These are phyloP conservation scores for Falciphora oryzae DNA, from an alignment of 2,329 filamentous ascomycete species.

Conservation along the genomic window DNA sequence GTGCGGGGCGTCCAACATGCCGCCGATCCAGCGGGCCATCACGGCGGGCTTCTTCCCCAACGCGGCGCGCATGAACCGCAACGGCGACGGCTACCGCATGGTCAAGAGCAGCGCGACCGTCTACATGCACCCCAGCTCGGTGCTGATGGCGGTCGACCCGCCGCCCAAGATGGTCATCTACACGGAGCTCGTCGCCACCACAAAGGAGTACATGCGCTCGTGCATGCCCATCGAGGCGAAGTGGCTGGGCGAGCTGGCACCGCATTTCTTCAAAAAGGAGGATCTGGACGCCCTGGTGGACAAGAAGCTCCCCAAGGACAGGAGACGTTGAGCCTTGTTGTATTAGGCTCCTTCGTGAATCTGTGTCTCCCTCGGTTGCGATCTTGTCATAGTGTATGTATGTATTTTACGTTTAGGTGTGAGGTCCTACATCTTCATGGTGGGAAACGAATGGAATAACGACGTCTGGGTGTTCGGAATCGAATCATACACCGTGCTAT, in stretches of 20 bases:
- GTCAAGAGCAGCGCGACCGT: constrained; percentile 87
- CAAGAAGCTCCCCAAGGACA: constrained; percentile 49
- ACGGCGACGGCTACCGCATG: constrained; percentile 83
- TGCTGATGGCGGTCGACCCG: constrained; percentile 72
- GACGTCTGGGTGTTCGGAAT: too few relatives aligned
- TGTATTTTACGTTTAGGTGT: not conserved
- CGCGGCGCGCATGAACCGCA: constrained; percentile 74
- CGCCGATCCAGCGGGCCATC: constrained; percentile 80
- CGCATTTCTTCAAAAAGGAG: constrained; percentile 90
- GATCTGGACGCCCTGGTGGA: constrained; percentile 80
- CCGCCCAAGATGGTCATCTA: constrained; percentile 79
- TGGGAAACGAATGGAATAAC: too few relatives aligned
- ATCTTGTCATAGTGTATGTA: too few relatives aligned
- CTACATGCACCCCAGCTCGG: constrained; percentile 84
- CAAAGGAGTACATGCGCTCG: constrained; percentile 88
- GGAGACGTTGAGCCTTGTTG: not conserved
- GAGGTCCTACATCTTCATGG: too few relatives aligned
- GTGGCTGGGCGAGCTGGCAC: constrained; percentile 86
- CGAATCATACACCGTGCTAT: too few relatives aligned
- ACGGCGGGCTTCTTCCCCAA: constrained; percentile 94
- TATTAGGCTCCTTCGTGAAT: too few relatives aligned
- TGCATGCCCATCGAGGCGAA: constrained; percentile 77
- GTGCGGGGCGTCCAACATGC: constrained; percentile 63
- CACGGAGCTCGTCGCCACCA: constrained; percentile 74
- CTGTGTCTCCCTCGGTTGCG: too few relatives aligned